Evolutionary conservation across 179 eudicot genomes (phyloP), one percentile per base, ranked within the genome.

Genomic region (Monotropa hypopitys): DNA sequence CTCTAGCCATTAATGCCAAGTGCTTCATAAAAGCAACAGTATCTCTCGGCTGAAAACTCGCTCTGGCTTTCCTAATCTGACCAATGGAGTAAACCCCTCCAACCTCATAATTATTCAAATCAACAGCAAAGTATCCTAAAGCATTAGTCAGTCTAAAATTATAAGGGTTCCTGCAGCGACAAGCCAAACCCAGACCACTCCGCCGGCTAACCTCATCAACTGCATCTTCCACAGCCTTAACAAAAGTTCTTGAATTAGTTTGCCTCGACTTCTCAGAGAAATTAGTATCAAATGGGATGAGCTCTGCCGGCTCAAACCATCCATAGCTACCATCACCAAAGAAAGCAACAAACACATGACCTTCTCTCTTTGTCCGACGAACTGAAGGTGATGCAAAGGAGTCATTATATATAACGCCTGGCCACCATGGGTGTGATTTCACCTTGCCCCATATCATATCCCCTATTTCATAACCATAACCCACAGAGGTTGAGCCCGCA

Each of bases 381-480:
- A 96, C 98, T 7, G 90, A 81, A 51, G 87, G 72, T 20, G 89
- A 32, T 9, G 91, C 97, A 83, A 96, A 90, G 5, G 88, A 88
- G 57, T 96, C 97, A 71, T 83, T 82, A 69, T 77, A 93, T 6
- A 96, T 73, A 81, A 88, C 89, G 3, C 99, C 99, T 0, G 99
- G 99, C 99, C 99, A 96, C 99, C 99, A 96, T 1, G 99, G 99
- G 77, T 96, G 98, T 4, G 98, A 96, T 82, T 96, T 96, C 81
- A 96, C 99, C 83, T 93, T 96, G 9, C 98, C 99, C 99, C 99
- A 96, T n/a, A 96, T 96, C 99, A 93, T 88, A 82, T 96, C 98
- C 42, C 98, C 99, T 59, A 89, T 83, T 78, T 88, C 88, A 80
- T 81, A 91, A 15, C 85, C 90, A 50, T 83, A 53, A 43, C 90